These are phyloP conservation scores for Simmondsia chinensis DNA, from an alignment of 148 eudicot species.

Conservation along the genomic window DNA sequence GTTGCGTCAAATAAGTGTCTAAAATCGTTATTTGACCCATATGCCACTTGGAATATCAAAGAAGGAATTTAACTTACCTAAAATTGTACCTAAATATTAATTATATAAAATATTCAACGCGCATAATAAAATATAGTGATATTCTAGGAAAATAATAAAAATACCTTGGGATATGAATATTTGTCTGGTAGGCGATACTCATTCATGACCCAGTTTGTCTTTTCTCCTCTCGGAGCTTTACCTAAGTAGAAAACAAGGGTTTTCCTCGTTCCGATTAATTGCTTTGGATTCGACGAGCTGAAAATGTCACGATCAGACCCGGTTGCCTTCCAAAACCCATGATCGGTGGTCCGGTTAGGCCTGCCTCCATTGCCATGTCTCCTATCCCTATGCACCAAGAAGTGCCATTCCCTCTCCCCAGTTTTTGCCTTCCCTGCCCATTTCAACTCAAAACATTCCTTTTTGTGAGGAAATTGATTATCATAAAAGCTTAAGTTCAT, in stretches of 20 bases:
- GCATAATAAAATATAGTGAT: background rate
- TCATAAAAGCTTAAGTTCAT: background rate
- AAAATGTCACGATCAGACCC: constrained; percentile 73
- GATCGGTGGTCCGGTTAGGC: constrained; percentile 72
- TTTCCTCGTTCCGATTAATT: constrained; percentile 52
- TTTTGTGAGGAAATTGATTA: background rate
- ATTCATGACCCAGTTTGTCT: constrained; percentile 89
- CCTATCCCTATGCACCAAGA: constrained; percentile 77
- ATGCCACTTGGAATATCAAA: too few relatives aligned
- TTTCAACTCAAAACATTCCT: background rate
- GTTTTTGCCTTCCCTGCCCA: constrained; percentile 58
- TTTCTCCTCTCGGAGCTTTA: constrained; percentile 68
- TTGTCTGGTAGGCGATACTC: constrained; percentile 71
- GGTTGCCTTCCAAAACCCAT: constrained; percentile 94
- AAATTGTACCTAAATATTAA: too few relatives aligned
- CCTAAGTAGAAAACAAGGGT: constrained; percentile 83
- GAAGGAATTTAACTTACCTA: too few relatives aligned
- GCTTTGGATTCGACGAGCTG: constrained; percentile 41
- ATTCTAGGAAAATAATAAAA: background rate
- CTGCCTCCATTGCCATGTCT: constrained; percentile 67
- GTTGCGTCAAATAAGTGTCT: too few relatives aligned
- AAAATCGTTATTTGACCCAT: too few relatives aligned
- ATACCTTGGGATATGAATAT: constrained; percentile 33
- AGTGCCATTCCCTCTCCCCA: constrained; percentile 93
- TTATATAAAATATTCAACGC: too few relatives aligned